These are phyloP conservation scores for Chlamydomonas reinhardtii DNA, from an alignment of 163 green algal genomes.

Conservation along the genomic window DNA sequence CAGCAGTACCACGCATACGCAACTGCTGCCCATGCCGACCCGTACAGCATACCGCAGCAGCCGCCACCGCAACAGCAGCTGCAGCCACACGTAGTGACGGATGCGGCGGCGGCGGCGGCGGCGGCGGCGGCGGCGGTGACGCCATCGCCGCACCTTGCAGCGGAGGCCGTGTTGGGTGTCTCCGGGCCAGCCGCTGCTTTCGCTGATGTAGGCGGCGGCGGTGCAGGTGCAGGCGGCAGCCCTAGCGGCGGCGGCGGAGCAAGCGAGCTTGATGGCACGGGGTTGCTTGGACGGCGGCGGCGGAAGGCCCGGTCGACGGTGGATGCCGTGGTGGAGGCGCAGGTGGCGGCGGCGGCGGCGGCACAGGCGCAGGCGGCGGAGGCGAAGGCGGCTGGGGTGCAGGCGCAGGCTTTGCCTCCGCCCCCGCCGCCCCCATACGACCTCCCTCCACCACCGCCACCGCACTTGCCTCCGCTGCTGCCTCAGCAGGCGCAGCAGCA, in stretches of 20 bases:
- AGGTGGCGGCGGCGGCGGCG: too few relatives aligned
- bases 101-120: not conserved
- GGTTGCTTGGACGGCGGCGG: not conserved
- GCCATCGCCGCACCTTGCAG: not conserved
- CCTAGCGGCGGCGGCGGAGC: too few relatives aligned
- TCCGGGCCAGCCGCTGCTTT: too few relatives aligned
- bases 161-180: not conserved
- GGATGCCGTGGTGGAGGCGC: not conserved
- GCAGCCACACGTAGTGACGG: not conserved
- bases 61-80: conserved; percentile 15
- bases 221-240: not conserved
- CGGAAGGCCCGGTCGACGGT: not conserved
- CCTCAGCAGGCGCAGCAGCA: not conserved
- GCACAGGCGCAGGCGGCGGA: not conserved
- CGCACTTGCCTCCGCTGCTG: too few relatives aligned
- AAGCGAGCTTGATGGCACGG: too few relatives aligned
- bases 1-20: not conserved
- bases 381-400: not conserved
- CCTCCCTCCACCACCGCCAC: not conserved
- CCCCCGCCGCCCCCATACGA: too few relatives aligned
- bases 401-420: not conserved
- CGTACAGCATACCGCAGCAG: not conserved
- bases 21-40: too few relatives aligned
- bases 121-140: not conserved
- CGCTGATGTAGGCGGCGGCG: too few relatives aligned